Base-by-base conservation (phyloP, 78 protist species). In the Ministeria vibrans region DNA sequence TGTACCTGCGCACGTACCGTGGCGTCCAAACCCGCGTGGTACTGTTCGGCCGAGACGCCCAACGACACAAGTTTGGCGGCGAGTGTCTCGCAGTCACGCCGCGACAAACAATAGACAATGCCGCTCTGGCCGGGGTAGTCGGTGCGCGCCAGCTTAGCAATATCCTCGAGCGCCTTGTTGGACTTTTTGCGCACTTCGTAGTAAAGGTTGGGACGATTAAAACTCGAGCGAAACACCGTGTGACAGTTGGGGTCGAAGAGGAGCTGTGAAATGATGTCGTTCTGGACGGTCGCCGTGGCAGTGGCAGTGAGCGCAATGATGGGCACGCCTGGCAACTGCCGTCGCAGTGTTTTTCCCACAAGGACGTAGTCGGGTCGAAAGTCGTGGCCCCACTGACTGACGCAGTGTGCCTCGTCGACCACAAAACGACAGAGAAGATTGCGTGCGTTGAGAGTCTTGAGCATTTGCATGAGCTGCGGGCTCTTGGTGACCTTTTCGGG, bases 401-500 rank as follows among this genome's bases (percentile, higher is more conserved):
- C 85, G 77, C 99, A 98, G 87, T 98, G 99, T 2, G 98, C 98
- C 79, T 97, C 99, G 79, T 97, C 99, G 45, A 97, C 77, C 42
- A 89, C 95, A 22, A 91, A 38, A 38, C 93, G 84, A 11, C 83
- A 32, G 28, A 88, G 2, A 42, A 42, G 39, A 41, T 43, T 22
- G 46, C 45, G 74, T 75, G 18, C 22, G 75, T 81, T 38, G 28
- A 83, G 34, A 11, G 3, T 7, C 28, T 13, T 0, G 46, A 82
- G 28, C 13, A 75, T 27, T 41, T 43, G 32, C 76, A 45, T 28
- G 53, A 63, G 36, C 79, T 44, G n/a, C 49, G 66, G 22, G 15
- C 81, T 66, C 68, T 1, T 0, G 6, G 23, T 36, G 41, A 80
- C 55, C 77, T 45, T 68, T 42, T 92, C 96, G 6, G 96, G 96